phyloP scores from a whole-genome alignment of 768 basidiomycete species.

The Suillus brevipes region DNA sequence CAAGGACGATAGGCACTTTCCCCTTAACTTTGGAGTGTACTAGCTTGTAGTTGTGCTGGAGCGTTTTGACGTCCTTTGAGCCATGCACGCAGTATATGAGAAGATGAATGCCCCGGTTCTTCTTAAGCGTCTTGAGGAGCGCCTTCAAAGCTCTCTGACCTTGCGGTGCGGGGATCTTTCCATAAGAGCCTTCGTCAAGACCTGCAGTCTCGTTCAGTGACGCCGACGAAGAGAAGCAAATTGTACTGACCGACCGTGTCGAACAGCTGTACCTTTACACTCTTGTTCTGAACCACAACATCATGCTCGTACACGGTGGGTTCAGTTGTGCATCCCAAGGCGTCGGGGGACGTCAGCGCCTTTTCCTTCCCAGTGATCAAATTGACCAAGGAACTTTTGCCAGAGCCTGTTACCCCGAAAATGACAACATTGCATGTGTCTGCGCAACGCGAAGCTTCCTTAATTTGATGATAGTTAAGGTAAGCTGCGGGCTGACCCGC shows the following conservation, averaged over 20 bases:
- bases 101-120: conserved; percentile 19
- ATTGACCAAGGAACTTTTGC: conserved; percentile 33
- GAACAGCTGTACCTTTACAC: neutral
- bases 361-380: conserved; percentile 26
- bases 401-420: conserved; percentile 27
- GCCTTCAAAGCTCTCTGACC: neutral
- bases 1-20: conserved; percentile 40
- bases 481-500: no score
- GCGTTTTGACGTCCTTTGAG: conserved; percentile 35
- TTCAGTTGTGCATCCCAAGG: conserved; percentile 23
- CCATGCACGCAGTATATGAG: conserved; percentile 39
- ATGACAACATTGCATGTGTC: conserved; percentile 26
- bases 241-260: neutral
- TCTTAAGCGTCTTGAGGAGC: neutral
- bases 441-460: neutral
- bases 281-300: neutral
- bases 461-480: neutral
- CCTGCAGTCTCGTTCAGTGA: neutral
- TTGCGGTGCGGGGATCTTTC: neutral
- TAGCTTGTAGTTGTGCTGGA: conserved; percentile 40
- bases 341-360: conserved; percentile 24
- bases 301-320: conserved; percentile 7
- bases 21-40: conserved; percentile 40
- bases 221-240: neutral
- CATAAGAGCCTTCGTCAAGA: neutral